A percentile compares a stretch with the other conserved stretches of the same genome.
Evolutionary conservation across 2,329 filamentous ascomycete species (phyloP).

Genomic region (Trichoderma simmonsii): DNA sequence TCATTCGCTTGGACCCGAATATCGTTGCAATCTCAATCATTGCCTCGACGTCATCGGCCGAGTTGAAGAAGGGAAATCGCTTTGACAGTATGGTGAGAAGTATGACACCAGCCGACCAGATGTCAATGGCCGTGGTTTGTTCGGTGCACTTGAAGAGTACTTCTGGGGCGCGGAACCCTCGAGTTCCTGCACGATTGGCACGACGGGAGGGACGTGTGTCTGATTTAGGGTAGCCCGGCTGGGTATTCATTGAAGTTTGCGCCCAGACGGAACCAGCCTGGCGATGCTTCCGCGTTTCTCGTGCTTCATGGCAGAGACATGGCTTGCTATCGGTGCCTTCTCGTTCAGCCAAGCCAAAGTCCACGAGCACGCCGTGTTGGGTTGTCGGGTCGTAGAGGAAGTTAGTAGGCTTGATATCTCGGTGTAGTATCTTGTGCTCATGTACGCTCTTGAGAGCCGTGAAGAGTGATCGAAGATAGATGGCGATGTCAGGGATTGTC

Average conservation of each 20-base stretch:
- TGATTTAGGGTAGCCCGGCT: conserved; percentile 77
- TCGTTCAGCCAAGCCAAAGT: conserved; percentile 93
- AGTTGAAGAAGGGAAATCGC: conserved; percentile 98
- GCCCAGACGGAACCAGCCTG: conserved; percentile 58
- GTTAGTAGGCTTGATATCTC: conserved; percentile 97
- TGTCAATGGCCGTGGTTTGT: conserved; percentile 89
- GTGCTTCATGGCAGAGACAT: conserved; percentile 73
- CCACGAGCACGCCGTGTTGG: conserved; percentile 87
- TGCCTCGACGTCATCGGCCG: conserved; percentile 94
- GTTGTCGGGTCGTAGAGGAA: conserved; percentile 86
- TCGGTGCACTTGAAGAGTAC: conserved; percentile 96
- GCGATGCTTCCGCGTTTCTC: conserved; percentile 58
- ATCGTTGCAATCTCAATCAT: conserved; percentile 97
- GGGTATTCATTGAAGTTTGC: conserved; percentile 46
- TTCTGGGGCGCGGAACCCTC: conserved; percentile 93
- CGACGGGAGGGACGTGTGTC: conserved; percentile 84
- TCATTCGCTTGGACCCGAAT: conserved; percentile 84
- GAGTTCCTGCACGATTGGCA: conserved; percentile 90
- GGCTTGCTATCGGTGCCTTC: conserved; percentile 73
- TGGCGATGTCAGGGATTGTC: conserved; percentile 77
- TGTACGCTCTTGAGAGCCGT: conserved; percentile 82
- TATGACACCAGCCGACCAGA: conserved; percentile 97
- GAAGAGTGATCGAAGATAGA: conserved; percentile 88
- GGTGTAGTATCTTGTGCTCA: conserved; percentile 78
- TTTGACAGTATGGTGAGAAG: conserved; percentile 89